These are phyloP conservation scores for Myochromella boudieri DNA, from an alignment of 768 basidiomycete genomes.

Conservation along the genomic window DNA sequence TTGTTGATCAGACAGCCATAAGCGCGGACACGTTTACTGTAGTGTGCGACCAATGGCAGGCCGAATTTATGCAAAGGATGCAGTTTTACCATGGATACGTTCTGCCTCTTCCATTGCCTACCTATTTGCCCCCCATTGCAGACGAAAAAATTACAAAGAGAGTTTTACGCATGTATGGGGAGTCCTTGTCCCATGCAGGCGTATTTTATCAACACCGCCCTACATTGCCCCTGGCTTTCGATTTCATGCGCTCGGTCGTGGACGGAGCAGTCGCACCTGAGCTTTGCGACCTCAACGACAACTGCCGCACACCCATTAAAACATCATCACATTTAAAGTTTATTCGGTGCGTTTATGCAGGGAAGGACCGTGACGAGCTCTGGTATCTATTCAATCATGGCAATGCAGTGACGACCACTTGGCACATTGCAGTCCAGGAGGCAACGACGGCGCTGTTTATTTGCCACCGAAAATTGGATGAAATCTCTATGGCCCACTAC, in stretches of 20 bases:
- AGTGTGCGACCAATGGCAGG: not conserved
- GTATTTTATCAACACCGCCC: not conserved
- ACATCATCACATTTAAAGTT: not conserved
- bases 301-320: not conserved
- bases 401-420: not conserved
- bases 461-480: not conserved
- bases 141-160: not conserved
- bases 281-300: not conserved
- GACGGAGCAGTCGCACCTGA: not conserved
- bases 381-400: constrained; percentile 1
- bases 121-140: not conserved
- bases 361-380: not conserved
- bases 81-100: not conserved
- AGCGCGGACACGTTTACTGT: too few species aligned
- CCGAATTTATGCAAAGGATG: not conserved
- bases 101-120: not conserved
- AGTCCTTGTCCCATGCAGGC: not conserved
- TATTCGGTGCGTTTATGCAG: not conserved
- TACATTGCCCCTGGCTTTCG: not conserved
- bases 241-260: not conserved
- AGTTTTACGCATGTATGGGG: not conserved
- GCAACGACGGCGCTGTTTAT: not conserved
- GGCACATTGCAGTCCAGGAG: not conserved
- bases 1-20: too few species aligned
- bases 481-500: not conserved